Evolutionary conservation across 2,329 filamentous ascomycete genomes (phyloP), one percentile per base, ranked within the genome.

Genomic region (Neofusicoccum kwambonambiense): DNA sequence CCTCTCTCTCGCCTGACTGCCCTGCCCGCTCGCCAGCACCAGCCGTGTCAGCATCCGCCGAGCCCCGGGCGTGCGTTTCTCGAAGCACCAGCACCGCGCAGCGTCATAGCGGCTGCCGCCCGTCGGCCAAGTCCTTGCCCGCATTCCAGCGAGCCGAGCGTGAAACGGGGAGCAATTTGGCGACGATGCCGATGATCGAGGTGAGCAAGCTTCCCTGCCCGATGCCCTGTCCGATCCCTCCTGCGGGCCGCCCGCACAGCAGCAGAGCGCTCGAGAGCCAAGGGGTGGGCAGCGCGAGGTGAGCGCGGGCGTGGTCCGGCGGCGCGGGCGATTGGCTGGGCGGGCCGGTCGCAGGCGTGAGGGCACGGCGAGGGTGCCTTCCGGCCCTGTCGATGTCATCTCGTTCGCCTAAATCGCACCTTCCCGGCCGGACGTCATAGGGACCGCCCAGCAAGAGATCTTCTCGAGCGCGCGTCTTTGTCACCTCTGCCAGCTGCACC

Each of bases 141-240:
- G 22, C 56, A 60, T 60, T 60, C 56, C 56, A 37, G 42, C 27
- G 41, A 60, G 56, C 56, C 31, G 54, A 13, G 31, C 3, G 54
- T 58, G 54, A 58, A 58, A 58, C 52, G 52, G 39, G 39, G 19
- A 31, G 54, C 39, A 57, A 57, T 45, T 17, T 57, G 54, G 50
- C 42, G 13, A 64, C 17, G 41, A 64, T 64, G 63, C 63, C 63
- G 52, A 64, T 64, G 63, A 64, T 64, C 52, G 63, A 64, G 63
- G 63, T 64, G 63, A 64, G 63, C 35, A 34, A 35, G 35, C 13
- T 41, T 47, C 42, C 50, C 34, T 60, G 52, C 54, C 45, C 34
- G 44, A 64, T 49, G 42, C 52, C 52, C 31, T 56, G 62, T 22
- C 49, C 41, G 41, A 57, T 52, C 31, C 51, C 22, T 41, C 42